Conservation (phyloP, 164 flowering plant species). For the Magnolia kwangsiensis region DNA sequence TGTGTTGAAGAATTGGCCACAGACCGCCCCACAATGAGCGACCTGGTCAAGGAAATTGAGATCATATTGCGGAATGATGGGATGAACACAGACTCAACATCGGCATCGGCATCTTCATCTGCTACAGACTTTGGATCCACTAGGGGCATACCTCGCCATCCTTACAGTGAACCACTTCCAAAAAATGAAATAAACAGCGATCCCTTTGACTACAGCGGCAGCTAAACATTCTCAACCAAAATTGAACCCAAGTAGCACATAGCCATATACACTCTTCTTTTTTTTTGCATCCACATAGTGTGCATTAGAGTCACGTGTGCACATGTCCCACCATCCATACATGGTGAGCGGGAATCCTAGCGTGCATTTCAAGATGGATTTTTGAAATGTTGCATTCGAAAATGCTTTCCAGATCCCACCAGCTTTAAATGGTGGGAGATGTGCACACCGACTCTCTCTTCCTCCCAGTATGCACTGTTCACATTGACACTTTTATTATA, state of each 20-base stretch:
- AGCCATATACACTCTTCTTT: background rate
- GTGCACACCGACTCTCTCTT: too few species aligned
- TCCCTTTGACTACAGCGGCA: constrained; percentile 82
- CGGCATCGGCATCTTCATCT: constrained; percentile 87
- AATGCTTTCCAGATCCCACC: background rate
- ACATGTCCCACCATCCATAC: background rate
- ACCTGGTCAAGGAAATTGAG: constrained; percentile 73
- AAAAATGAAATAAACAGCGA: constrained; percentile 37
- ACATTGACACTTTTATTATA: too few species aligned
- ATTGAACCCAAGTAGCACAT: constrained; percentile 67
- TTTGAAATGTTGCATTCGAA: background rate
- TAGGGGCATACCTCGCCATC: constrained; percentile 44
- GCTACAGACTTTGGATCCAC: constrained; percentile 64
- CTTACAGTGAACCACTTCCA: constrained; percentile 42
- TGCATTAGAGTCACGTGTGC: background rate
- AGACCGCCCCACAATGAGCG: constrained; percentile 85
- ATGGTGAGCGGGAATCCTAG: background rate
- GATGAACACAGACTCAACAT: constrained; percentile 57
- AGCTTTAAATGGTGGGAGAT: background rate
- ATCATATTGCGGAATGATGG: constrained; percentile 68
- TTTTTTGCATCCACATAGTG: background rate
- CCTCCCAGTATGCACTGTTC: too few species aligned
- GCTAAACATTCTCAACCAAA: constrained; percentile 48
- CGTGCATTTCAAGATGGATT: background rate
- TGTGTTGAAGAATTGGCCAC: constrained; percentile 84